Evolutionary conservation across 306 rosid species (phyloP), one percentile per base, ranked within the genome.

Genomic region (Boehmeria nivea): DNA sequence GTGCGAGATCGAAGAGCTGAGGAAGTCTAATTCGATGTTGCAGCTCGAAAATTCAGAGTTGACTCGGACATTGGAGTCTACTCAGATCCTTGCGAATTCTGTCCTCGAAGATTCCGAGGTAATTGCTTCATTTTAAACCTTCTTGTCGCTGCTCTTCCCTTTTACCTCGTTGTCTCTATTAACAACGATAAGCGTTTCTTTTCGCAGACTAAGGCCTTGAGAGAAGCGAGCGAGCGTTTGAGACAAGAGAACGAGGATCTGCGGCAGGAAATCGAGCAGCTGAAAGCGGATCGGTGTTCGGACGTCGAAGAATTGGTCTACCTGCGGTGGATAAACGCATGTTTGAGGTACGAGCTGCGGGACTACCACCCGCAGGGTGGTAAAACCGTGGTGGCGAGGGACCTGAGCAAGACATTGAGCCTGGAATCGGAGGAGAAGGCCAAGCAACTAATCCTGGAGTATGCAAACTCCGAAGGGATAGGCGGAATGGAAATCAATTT

Each of bases 311-410:
- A 91, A 52, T 43, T 91, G 66, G 96, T 91, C 59, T 91, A 91
- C 48, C 75, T 91, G 33, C 69, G 85, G 54, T 91, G 99, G 99
- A 58, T 91, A 43, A 91, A 91, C 68, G 99, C 96, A 49, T 91
- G 99, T 73, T 77, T 91, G 57, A 69, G 96, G 17, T 85, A 87
- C 53, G 96, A 91, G 59, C 72, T 87, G 10, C 38, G 95, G 36
- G 78, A 85, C 59, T 81, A 59, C 72, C 89, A 75, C 69, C 83
- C 89, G 0, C 67, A 80, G 31, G 6, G 69, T 40, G 95, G 95
- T n/a, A 87, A 80, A 80, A 75, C 82, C n/a, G 77, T 43, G 13
- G 78, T 43, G 57, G 99, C 99, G 25, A 76, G 89, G 65, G 96
- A 91, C 76, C 78, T 91, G 1, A 82, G 99, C 73, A 87, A 66